Conservation (phyloP, 371 early-diverging fungal species). For the Dinochytrium kinnereticum region DNA sequence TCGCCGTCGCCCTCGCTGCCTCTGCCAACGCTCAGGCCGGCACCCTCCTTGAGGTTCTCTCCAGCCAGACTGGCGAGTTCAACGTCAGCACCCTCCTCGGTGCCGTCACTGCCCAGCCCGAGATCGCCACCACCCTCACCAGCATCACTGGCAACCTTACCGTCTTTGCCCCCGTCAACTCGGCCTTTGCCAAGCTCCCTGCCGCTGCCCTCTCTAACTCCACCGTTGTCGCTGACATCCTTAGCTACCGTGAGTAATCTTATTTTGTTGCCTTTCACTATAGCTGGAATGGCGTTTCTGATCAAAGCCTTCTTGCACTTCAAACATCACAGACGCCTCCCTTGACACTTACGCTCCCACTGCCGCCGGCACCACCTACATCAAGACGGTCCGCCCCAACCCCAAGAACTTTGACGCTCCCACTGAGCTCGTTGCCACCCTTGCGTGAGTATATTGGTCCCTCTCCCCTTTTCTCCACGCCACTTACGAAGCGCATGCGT, state of each 20-base stretch:
- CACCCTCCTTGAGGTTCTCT: neutral
- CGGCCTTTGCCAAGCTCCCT: neutral
- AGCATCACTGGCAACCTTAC: constrained; percentile 21
- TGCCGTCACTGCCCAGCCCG: neutral
- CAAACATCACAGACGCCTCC: constrained; percentile 16
- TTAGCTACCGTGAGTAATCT: constrained; percentile 31
- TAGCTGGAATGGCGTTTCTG: too few relatives aligned
- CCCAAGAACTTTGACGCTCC: neutral
- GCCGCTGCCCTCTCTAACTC: constrained; percentile 21
- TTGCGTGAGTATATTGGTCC: too few relatives aligned
- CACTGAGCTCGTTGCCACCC: neutral
- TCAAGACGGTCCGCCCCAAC: neutral
- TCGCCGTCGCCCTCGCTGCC: neutral
- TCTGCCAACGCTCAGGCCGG: neutral
- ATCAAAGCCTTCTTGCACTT: too few relatives aligned
- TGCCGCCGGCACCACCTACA: neutral
- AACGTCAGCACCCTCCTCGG: neutral
- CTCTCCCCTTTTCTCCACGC: too few relatives aligned
- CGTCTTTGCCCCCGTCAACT: constrained; percentile 42
- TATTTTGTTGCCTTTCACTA: too few relatives aligned
- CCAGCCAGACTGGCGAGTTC: neutral
- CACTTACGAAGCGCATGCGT: too few relatives aligned
- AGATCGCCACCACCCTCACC: constrained; percentile 8
- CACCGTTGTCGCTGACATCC: constrained; percentile 20
- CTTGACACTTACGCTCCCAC: constrained; percentile 30